phyloP scores from a whole-genome alignment of 73 alveolate species.

The Blepharisma stoltei region DNA sequence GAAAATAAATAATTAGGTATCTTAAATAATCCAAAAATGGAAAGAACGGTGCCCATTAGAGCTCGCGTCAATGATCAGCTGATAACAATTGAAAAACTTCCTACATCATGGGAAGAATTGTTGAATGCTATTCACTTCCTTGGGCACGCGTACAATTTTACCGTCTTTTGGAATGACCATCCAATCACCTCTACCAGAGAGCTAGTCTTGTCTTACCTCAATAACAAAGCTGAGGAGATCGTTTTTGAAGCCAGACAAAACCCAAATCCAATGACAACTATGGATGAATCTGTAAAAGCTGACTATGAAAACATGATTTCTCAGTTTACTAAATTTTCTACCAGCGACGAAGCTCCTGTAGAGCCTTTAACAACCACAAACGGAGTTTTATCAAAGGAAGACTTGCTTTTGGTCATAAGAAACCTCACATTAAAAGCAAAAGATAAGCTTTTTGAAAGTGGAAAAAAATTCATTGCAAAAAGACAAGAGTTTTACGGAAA shows the following conservation, averaged over 20 bases:
- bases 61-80: not conserved
- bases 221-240: not conserved
- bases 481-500: slow-evolving; percentile 18
- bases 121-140: not conserved
- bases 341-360: not conserved
- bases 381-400: slow-evolving; percentile 4
- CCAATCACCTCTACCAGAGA: slow-evolving; percentile 24
- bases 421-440: slow-evolving; percentile 7
- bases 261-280: slow-evolving; percentile 6
- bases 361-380: not conserved
- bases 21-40: not conserved
- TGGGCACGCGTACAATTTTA: not conserved
- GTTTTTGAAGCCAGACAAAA: not conserved
- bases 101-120: slow-evolving; percentile 12
- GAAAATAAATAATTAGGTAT: no score
- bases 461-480: slow-evolving; percentile 8
- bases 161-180: not conserved
- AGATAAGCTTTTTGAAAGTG: slow-evolving; percentile 25
- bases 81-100: not conserved
- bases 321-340: not conserved
- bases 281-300: slow-evolving; percentile 20
- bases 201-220: not conserved
- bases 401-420: not conserved
- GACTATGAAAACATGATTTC: not conserved
- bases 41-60: slow-evolving; percentile 20